Conservation (phyloP, 2,329 filamentous ascomycete genomes). For the Sclerotinia subarctica region DNA sequence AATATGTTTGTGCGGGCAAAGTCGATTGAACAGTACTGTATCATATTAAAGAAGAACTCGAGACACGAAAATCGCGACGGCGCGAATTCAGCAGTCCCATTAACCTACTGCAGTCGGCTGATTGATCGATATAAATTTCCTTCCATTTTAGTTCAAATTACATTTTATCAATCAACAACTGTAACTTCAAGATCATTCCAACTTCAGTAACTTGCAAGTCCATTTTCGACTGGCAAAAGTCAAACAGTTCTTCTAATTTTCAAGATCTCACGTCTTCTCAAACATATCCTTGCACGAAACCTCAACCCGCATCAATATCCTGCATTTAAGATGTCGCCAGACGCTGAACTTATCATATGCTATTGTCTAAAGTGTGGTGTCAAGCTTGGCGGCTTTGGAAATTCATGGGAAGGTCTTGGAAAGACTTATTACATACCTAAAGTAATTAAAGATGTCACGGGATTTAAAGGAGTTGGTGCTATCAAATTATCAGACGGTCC, state of each 20-base stretch:
- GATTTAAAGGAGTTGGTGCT: constrained; percentile 31
- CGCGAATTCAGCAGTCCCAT: constrained; percentile 1
- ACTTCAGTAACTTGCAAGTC: not conserved
- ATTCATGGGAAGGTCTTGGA: constrained; percentile 37
- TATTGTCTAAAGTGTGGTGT: constrained; percentile 34
- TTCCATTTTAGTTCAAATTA: not conserved
- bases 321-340: constrained; percentile 9
- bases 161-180: not conserved
- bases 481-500: constrained; percentile 27
- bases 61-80: constrained; percentile 15
- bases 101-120: not conserved
- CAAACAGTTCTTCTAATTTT: not conserved
- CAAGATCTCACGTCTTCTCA: not conserved
- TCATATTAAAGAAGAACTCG: not conserved
- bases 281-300: not conserved
- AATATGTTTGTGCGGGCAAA: not conserved
- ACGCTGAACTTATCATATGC: constrained; percentile 12
- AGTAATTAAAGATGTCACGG: constrained; percentile 26
- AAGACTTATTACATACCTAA: constrained; percentile 36
- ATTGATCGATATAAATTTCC: not conserved
- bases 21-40: constrained; percentile 1
- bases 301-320: not conserved
- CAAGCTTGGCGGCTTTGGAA: constrained; percentile 34
- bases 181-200: not conserved
- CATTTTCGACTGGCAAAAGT: not conserved